Base-by-base conservation (phyloP, 345 rosid species). In the Populus nigra region DNA sequence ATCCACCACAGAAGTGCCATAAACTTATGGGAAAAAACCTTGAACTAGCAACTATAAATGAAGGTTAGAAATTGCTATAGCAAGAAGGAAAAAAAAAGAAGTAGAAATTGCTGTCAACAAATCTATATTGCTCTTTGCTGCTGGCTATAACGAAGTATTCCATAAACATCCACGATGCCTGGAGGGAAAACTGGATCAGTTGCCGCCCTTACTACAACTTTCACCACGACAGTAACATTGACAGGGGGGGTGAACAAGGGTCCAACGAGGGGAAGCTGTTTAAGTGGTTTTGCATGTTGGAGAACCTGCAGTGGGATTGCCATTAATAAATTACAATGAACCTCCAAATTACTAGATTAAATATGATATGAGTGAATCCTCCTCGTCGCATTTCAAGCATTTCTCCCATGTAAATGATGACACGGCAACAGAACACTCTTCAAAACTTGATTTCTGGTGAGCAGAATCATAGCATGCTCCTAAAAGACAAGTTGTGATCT, bases 121-220 rank as follows among this genome's bases (percentile, higher is more conserved):
- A 75, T 81, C 75, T 83, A 91, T 82, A 84, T 81, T 4, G 83
- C 79, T 83, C 77, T 83, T 80, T 82, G 89, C 73, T 81, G 3
- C 33, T 31, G 89, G 79, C 77, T 84, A 39, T 86, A 85, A 17
- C 88, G 88, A 31, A 63, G 77, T 23, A 88, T 89, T 73, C 89
- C 88, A 1, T 88, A 79, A 57, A 83, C 83, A 17, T 89, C 90
- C 6, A 89, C 16, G 3, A 89, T 79, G 55, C 91, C 90, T 0
- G 92, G 89, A 63, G 92, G 92, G 65, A 89, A 88, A 35, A 88
- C 92, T 2, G 88, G 89, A 80, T 88, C 92, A 0, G 83, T 89
- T 43, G 91, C 90, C 1, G 87, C 92, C 79, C 92, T 81, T 41
- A 89, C 78, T 7, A 87, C 89, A 66, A 88, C 88, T 79, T 85